Percentiles rank a stretch among this genome's conserved stretches.
These are phyloP conservation scores for Ustilago crameri DNA, from an alignment of 1,284 basidiomycete genomes.

Conservation along the genomic window DNA sequence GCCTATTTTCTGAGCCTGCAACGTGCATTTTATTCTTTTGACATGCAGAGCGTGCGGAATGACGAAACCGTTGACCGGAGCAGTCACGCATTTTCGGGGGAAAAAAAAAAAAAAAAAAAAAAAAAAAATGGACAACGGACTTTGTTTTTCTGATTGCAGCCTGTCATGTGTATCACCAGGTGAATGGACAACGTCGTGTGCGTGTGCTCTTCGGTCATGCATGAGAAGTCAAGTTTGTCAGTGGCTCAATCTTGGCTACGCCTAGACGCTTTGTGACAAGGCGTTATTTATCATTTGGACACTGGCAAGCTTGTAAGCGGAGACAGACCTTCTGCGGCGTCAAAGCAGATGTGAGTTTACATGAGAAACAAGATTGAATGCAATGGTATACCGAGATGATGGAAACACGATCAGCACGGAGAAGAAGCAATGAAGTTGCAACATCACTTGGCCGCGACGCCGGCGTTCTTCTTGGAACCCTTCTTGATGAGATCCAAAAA, in stretches of 20 bases:
- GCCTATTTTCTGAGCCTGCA: no score
- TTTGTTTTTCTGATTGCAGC: no score
- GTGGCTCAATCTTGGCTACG: neutral
- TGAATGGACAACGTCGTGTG: no score
- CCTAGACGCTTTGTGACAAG: neutral
- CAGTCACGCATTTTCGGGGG: conserved; percentile 4
- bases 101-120: no score
- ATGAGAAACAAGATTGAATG: conserved; percentile 4
- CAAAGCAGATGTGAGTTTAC: no score
- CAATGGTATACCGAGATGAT: conserved; percentile 27
- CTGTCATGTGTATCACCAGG: no score
- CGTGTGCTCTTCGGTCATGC: no score
- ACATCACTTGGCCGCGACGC: conserved; percentile 38
- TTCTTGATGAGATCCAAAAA: conserved; percentile 65
- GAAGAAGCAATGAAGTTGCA: no score
- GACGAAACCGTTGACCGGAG: conserved; percentile 32
- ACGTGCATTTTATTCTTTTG: no score
- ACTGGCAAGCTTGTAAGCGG: no score
- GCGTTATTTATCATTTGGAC: no score
- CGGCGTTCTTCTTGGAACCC: conserved; percentile 18
- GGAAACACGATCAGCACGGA: neutral
- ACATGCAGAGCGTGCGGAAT: conserved; percentile 6
- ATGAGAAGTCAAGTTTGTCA: neutral
- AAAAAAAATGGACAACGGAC: no score
- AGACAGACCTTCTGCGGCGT: neutral